phyloP scores from a whole-genome alignment of 2,329 filamentous ascomycete species.

The Bipolaris sorokiniana region DNA sequence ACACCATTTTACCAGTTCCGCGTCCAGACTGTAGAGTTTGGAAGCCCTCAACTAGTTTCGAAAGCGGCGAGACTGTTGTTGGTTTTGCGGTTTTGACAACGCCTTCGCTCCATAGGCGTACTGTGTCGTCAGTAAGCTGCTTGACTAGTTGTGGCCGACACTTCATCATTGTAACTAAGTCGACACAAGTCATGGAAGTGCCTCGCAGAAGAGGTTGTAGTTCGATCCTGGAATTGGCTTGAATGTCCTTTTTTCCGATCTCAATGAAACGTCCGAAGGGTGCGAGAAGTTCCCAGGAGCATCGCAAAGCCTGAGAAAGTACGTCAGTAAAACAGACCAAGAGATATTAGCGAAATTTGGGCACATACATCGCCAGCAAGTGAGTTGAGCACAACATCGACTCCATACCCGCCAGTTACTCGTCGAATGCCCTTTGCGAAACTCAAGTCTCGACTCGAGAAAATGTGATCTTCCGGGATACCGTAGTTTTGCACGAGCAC shows the following conservation, averaged over 20 bases:
- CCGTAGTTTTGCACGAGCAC: constrained; percentile 1
- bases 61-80: constrained; percentile 1
- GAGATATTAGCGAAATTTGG: not conserved
- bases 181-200: constrained; percentile 9
- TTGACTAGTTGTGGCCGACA: not conserved
- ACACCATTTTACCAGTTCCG: constrained; percentile 46
- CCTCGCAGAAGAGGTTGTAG: constrained; percentile 12
- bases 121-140: not conserved
- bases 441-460: constrained; percentile 13
- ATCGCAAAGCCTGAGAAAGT: constrained; percentile 22
- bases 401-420: not conserved
- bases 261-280: constrained; percentile 19
- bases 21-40: constrained; percentile 1
- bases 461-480: constrained; percentile 37
- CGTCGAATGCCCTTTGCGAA: not conserved
- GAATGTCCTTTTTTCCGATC: constrained; percentile 23
- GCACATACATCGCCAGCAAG: constrained; percentile 5
- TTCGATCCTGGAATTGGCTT: constrained; percentile 12
- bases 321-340: not conserved
- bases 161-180: constrained; percentile 5
- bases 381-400: constrained; percentile 7
- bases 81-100: constrained; percentile 1
- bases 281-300: constrained; percentile 55
- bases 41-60: constrained; percentile 2
- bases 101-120: constrained; percentile 2